phyloP scores from a whole-genome alignment of 176 grass and related monocot genomes.

The Bolboschoenus planiculmis region DNA sequence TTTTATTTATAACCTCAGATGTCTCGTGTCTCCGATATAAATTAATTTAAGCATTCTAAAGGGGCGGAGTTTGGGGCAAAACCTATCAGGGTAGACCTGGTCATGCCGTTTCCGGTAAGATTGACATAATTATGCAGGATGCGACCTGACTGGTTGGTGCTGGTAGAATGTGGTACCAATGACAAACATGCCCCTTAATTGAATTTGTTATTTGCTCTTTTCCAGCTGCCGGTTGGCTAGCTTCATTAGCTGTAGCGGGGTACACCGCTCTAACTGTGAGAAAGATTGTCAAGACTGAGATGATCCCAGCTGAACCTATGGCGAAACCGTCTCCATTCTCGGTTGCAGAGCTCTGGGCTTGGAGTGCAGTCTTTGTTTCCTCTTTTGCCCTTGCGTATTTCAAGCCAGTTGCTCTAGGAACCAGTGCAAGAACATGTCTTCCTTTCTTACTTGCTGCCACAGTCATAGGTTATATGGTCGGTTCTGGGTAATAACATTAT shows the following conservation, averaged over 20 bases:
- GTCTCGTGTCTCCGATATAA: background rate
- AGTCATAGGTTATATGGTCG: conserved; percentile 84
- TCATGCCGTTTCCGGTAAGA: background rate
- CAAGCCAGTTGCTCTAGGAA: conserved; percentile 51
- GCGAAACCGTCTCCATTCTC: conserved; percentile 62
- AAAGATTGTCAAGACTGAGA: conserved; percentile 66
- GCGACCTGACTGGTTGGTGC: background rate
- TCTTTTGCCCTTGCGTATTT: conserved; percentile 50
- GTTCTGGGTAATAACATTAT: conserved; percentile 69
- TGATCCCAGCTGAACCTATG: conserved; percentile 82
- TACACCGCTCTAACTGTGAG: conserved; percentile 61
- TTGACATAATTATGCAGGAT: background rate
- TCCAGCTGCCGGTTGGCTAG: conserved; percentile 69
- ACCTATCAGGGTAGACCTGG: background rate
- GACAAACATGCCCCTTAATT: background rate
- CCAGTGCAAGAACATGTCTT: conserved; percentile 66
- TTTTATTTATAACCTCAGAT: background rate
- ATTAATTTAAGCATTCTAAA: background rate
- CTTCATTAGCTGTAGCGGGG: conserved; percentile 63
- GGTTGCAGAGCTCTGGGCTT: conserved; percentile 41
- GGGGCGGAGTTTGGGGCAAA: background rate
- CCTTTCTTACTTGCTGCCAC: conserved; percentile 78
- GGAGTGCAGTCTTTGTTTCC: conserved; percentile 43
- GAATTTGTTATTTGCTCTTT: background rate
- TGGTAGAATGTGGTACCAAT: background rate